Conservation (phyloP, 495 filamentous ascomycete genomes). For the Amorphotheca resinae region DNA sequence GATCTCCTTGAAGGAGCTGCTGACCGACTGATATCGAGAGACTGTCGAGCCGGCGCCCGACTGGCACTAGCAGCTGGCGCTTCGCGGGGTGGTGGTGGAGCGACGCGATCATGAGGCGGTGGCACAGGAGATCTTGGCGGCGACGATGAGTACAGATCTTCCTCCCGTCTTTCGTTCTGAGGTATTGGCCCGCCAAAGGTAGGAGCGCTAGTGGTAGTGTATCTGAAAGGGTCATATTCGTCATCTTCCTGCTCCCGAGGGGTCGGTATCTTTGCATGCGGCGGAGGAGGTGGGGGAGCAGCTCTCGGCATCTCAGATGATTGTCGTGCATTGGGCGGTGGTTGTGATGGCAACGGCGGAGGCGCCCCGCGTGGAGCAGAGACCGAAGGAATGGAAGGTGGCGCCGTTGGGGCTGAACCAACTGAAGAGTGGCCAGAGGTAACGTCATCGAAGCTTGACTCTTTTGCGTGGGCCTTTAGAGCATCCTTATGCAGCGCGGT, state of each 20-base stretch:
- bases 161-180: constrained; percentile 27
- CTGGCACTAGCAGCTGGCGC: constrained; percentile 34
- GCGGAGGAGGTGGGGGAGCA: constrained; percentile 53
- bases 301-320: constrained; percentile 62
- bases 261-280: constrained; percentile 25
- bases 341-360: constrained; percentile 25
- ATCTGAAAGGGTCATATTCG: constrained; percentile 65
- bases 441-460: constrained; percentile 53
- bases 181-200: constrained; percentile 9
- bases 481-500: constrained; percentile 85
- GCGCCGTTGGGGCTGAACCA: constrained; percentile 26
- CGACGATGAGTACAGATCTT: constrained; percentile 42
- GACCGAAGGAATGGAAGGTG: constrained; percentile 46
- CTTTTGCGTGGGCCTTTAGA: constrained; percentile 66
- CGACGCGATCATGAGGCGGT: constrained; percentile 27
- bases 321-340: constrained; percentile 24
- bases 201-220: constrained; percentile 33
- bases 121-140: constrained; percentile 27
- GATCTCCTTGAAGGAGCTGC: constrained; percentile 44
- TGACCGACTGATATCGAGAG: constrained; percentile 52
- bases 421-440: constrained; percentile 35
- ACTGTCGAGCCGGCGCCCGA: constrained; percentile 43
- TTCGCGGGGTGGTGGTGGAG: constrained; percentile 19
- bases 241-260: constrained; percentile 46
- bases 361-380: constrained; percentile 38